Evolutionary conservation across 345 rosid species (phyloP).

Genomic region (Syzygium aromaticum): DNA sequence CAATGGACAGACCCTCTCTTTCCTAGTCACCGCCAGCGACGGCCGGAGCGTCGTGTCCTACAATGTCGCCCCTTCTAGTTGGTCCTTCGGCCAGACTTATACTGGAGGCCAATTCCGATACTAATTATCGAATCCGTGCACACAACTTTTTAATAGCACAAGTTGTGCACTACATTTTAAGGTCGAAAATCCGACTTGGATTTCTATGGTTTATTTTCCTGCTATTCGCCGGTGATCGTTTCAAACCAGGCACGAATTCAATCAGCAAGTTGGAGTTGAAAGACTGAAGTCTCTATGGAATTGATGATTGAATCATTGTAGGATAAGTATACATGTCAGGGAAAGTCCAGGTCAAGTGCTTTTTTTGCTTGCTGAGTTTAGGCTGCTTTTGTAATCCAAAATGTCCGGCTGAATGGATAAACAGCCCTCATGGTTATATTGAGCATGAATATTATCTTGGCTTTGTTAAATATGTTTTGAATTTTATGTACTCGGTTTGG

Average conservation of each 20-base stretch:
- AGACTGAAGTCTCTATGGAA: background rate
- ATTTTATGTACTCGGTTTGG: too few relatives aligned
- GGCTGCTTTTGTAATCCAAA: background rate
- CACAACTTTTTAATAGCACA: background rate
- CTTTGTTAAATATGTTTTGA: background rate
- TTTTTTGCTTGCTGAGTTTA: background rate
- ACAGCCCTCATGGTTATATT: background rate
- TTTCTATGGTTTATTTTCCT: background rate
- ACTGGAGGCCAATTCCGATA: slow-evolving; percentile 52
- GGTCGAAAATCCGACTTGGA: background rate
- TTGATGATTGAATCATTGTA: background rate
- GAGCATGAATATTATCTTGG: background rate
- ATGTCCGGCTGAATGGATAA: background rate
- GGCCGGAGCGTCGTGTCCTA: slow-evolving; percentile 52
- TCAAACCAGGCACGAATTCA: background rate
- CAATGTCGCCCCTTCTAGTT: slow-evolving; percentile 53
- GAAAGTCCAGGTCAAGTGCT: background rate
- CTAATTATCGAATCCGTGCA: slow-evolving; percentile 1
- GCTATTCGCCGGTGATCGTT: background rate
- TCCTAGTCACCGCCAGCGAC: slow-evolving; percentile 53
- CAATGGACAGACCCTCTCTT: slow-evolving; percentile 65
- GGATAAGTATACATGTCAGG: background rate
- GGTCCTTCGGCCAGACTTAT: slow-evolving; percentile 79
- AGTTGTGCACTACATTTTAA: background rate
- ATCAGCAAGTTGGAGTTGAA: background rate